These are phyloP conservation scores for Durio zibethinus DNA, from an alignment of 345 rosid species.

Conservation along the genomic window DNA sequence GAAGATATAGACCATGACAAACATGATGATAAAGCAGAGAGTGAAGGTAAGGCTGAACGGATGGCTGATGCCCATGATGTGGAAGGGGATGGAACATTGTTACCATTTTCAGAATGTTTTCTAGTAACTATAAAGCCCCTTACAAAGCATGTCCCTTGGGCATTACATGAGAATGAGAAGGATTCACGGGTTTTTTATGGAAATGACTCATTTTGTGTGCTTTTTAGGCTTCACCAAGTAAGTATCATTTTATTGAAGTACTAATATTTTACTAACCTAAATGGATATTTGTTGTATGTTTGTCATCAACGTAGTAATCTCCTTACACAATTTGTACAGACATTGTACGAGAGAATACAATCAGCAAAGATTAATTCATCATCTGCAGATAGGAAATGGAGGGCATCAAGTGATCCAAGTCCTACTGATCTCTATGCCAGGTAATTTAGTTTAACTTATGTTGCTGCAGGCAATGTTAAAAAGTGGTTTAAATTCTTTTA, in stretches of 20 bases:
- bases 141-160: conserved; percentile 63
- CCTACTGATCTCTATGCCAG: conserved; percentile 82
- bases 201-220: conserved; percentile 88
- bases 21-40: conserved; percentile 75
- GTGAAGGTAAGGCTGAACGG: conserved; percentile 94
- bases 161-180: conserved; percentile 43
- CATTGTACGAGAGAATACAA: conserved; percentile 76
- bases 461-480: background rate
- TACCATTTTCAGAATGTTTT: conserved; percentile 70
- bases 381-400: conserved; percentile 87
- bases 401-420: conserved; percentile 60
- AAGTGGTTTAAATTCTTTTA: background rate
- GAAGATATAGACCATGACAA: conserved; percentile 67
- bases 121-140: conserved; percentile 75
- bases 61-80: conserved; percentile 73
- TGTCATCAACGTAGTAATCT: conserved; percentile 12
- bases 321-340: conserved; percentile 38
- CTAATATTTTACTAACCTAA: background rate
- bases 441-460: conserved; percentile 33
- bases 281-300: background rate
- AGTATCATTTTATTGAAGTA: conserved; percentile 15
- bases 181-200: conserved; percentile 79
- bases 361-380: conserved; percentile 93
- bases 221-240: conserved; percentile 97
- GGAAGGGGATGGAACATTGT: conserved; percentile 59